phyloP scores from a whole-genome alignment of 2,329 filamentous ascomycete species.

The Biscogniauxia marginata region DNA sequence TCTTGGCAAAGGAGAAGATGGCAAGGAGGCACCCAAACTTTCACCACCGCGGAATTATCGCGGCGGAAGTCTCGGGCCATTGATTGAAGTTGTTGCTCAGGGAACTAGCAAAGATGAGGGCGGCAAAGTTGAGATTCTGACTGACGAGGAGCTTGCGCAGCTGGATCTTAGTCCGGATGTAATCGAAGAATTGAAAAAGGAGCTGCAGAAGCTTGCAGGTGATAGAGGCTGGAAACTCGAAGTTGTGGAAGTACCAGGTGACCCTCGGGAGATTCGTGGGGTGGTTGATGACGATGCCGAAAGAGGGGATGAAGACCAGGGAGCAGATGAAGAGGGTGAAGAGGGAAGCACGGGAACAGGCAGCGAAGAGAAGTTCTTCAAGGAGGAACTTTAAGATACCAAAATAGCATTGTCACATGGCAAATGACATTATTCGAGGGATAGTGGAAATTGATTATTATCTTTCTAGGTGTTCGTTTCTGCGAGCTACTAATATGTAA shows the following conservation, averaged over 20 bases:
- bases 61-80: slow-evolving; percentile 23
- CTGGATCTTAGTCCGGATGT: slow-evolving; percentile 65
- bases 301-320: slow-evolving; percentile 38
- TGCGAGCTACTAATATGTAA: too few species aligned
- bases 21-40: slow-evolving; percentile 46
- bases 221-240: slow-evolving; percentile 78
- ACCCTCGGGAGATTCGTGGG: slow-evolving; percentile 64
- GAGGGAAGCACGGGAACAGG: slow-evolving; percentile 31
- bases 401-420: slow-evolving; percentile 15
- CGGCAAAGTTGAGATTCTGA: slow-evolving; percentile 59
- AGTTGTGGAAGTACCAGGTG: slow-evolving; percentile 66
- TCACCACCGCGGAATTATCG: slow-evolving; percentile 43
- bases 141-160: slow-evolving; percentile 65
- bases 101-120: slow-evolving; percentile 54
- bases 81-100: slow-evolving; percentile 46
- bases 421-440: slow-evolving; percentile 17
- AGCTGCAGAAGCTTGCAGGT: slow-evolving; percentile 67
- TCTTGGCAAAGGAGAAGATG: slow-evolving; percentile 47
- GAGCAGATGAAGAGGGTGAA: slow-evolving; percentile 24
- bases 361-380: slow-evolving; percentile 51
- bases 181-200: slow-evolving; percentile 66
- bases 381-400: slow-evolving; percentile 49
- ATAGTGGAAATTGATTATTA: slow-evolving; percentile 3
- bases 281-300: slow-evolving; percentile 62
- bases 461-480: background rate